Conservation (phyloP, 1,139 yeast genomes). For the Yamadazyma dushanensis region DNA sequence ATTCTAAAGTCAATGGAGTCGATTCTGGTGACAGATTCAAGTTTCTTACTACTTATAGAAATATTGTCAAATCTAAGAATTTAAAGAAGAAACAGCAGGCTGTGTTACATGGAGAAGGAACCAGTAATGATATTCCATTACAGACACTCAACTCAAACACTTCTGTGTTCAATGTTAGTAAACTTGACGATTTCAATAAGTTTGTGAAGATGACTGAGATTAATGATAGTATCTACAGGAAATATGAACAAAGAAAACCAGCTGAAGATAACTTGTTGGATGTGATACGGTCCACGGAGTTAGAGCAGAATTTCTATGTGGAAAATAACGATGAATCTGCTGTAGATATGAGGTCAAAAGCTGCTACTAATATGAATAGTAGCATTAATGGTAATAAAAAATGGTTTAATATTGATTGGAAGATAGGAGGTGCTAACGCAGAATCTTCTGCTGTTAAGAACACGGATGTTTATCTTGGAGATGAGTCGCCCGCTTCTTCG, state of each 20-base stretch:
- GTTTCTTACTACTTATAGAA: slow-evolving; percentile 29
- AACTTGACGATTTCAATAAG: slow-evolving; percentile 36
- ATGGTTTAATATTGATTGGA: slow-evolving; percentile 17
- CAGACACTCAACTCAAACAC: slow-evolving; percentile 21
- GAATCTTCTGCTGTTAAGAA: slow-evolving; percentile 11
- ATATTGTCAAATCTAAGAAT: slow-evolving; percentile 17
- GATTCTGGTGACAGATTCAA: slow-evolving; percentile 28
- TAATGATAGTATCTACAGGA: slow-evolving; percentile 31
- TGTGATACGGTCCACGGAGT: slow-evolving; percentile 30
- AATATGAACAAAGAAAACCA: slow-evolving; percentile 14
- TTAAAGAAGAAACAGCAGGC: slow-evolving; percentile 11
- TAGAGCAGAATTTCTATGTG: slow-evolving; percentile 31
- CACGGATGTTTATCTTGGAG: slow-evolving; percentile 11
- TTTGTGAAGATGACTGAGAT: slow-evolving; percentile 39
- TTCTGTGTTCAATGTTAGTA: slow-evolving; percentile 38
- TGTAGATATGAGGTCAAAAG: slow-evolving; percentile 10
- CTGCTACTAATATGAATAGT: slow-evolving; percentile 5
- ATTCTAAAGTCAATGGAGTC: slow-evolving; percentile 10
- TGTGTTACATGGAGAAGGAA: slow-evolving; percentile 13
- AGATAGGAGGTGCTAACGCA: slow-evolving; percentile 9
- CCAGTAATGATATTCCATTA: slow-evolving; percentile 25
- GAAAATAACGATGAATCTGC: slow-evolving; percentile 18
- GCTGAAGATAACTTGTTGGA: slow-evolving; percentile 25
- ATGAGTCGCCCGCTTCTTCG: slow-evolving; percentile 12
- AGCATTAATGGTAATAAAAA: slow-evolving; percentile 9